Conservation (phyloP, 1,139 yeast genomes). For the Yamadazyma diospyri region DNA sequence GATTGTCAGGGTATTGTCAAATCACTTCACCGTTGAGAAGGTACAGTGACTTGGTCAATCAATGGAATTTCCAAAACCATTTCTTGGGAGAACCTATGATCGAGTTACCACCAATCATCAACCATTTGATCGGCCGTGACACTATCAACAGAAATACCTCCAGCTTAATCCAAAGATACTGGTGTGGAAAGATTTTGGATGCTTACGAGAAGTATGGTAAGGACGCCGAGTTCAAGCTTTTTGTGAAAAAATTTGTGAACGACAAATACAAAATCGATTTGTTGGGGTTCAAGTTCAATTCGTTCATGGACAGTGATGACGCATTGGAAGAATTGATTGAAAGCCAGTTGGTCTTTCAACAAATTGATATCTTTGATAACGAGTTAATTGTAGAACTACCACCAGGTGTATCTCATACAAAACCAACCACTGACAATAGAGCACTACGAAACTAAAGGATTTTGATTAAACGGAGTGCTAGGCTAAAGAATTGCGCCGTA, state of each 20-base stretch:
- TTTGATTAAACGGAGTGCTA: no score
- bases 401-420: no score
- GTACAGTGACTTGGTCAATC: slow-evolving; percentile 77
- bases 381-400: slow-evolving; percentile 3
- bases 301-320: slow-evolving; percentile 20
- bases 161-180: slow-evolving; percentile 27
- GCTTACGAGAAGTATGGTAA: slow-evolving; percentile 19
- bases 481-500: no score
- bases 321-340: slow-evolving; percentile 8
- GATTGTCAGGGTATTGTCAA: slow-evolving; percentile 61
- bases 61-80: slow-evolving; percentile 45
- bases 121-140: slow-evolving; percentile 32
- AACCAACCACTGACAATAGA: no score
- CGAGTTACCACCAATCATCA: slow-evolving; percentile 17
- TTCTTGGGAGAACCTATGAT: slow-evolving; percentile 7
- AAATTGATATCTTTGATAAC: slow-evolving; percentile 4
- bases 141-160: slow-evolving; percentile 24
- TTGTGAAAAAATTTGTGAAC: slow-evolving; percentile 16
- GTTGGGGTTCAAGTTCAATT: slow-evolving; percentile 17
- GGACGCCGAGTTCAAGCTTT: slow-evolving; percentile 21
- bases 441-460: no score
- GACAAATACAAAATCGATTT: slow-evolving; percentile 28
- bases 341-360: slow-evolving; percentile 7
- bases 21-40: slow-evolving; percentile 90
- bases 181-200: slow-evolving; percentile 38